phyloP scores from a whole-genome alignment of 352 stramenopile species.

The Blastocystis sp. region DNA sequence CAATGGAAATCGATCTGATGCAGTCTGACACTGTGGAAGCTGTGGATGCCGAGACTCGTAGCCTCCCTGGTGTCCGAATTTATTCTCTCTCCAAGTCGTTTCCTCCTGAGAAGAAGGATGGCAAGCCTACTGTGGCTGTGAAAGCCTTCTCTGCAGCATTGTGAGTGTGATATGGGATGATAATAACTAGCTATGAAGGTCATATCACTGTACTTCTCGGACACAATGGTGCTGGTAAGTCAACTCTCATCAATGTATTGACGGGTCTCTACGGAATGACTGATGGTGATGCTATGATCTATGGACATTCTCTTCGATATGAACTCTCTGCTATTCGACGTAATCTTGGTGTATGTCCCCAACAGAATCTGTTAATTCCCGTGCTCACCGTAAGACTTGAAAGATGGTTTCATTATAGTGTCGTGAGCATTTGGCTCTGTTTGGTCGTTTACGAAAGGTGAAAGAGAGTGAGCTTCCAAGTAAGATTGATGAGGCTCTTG shows the following conservation, averaged over 20 bases:
- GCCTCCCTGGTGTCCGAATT: slow-evolving; percentile 4
- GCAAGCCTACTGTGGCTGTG: slow-evolving; percentile 32
- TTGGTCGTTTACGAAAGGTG: slow-evolving; percentile 60
- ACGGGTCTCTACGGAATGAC: slow-evolving; percentile 70
- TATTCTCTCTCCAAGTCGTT: slow-evolving; percentile 17
- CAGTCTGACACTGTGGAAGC: slow-evolving; percentile 29
- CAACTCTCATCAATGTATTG: slow-evolving; percentile 72
- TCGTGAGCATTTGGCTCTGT: slow-evolving; percentile 64
- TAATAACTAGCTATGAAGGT: slow-evolving; percentile 67
- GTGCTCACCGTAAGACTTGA: slow-evolving; percentile 75
- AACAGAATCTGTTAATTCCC: slow-evolving; percentile 79
- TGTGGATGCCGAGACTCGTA: neutral
- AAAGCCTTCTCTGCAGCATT: slow-evolving; percentile 41
- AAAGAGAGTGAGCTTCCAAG: neutral
- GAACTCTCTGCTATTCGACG: slow-evolving; percentile 77
- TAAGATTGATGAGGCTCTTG: slow-evolving; percentile 34
- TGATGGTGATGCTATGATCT: slow-evolving; percentile 69
- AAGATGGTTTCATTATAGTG: slow-evolving; percentile 10
- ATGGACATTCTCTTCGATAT: slow-evolving; percentile 69
- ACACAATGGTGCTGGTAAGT: slow-evolving; percentile 74
- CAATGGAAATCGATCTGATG: neutral
- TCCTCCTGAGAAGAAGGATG: slow-evolving; percentile 3
- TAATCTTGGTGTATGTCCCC: slow-evolving; percentile 78
- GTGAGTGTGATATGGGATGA: neutral
- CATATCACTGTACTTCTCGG: slow-evolving; percentile 71